Percentiles rank a stretch among this genome's conserved stretches.
phyloP scores from a whole-genome alignment of 352 stramenopile species.

The Thalassiosira exigua region DNA sequence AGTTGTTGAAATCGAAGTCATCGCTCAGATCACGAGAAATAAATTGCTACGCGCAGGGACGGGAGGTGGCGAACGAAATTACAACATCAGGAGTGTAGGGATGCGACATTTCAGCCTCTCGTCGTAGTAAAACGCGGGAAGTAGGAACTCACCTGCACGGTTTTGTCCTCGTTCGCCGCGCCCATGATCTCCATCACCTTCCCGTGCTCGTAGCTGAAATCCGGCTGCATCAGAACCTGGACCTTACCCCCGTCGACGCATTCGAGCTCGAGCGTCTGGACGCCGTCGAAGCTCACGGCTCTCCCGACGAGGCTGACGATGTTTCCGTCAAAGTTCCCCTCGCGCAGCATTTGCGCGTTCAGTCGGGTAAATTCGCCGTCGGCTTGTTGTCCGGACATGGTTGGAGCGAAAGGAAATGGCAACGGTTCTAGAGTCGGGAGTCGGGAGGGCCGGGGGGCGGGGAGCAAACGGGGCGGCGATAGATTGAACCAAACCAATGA shows the following conservation, averaged over 20 bases:
- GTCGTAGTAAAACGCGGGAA: neutral
- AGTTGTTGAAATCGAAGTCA: no score
- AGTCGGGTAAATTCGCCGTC: constrained; percentile 71
- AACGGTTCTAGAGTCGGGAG: no score
- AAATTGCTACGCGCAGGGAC: no score
- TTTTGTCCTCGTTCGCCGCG: constrained; percentile 36
- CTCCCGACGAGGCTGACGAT: constrained; percentile 71
- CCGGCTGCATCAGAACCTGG: constrained; percentile 31
- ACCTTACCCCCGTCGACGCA: constrained; percentile 63
- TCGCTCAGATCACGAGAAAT: no score
- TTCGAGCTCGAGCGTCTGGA: constrained; percentile 45
- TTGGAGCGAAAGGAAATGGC: constrained; percentile 1
- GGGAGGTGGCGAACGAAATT: constrained; percentile 7
- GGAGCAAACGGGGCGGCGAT: no score
- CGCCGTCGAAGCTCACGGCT: constrained; percentile 49
- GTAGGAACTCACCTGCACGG: constrained; percentile 59
- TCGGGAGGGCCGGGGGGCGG: no score
- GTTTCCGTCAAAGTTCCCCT: constrained; percentile 42
- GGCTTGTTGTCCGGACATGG: constrained; percentile 46
- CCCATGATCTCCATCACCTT: constrained; percentile 72
- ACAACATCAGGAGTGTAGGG: neutral
- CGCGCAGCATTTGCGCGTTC: constrained; percentile 65
- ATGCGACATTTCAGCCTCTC: neutral
- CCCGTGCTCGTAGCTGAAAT: constrained; percentile 49
- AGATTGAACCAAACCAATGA: no score